A percentile compares a stretch with the other conserved stretches of the same genome.
Evolutionary conservation across 2,329 filamentous ascomycete species (phyloP).

Genomic region (Cryphonectria radicalis): DNA sequence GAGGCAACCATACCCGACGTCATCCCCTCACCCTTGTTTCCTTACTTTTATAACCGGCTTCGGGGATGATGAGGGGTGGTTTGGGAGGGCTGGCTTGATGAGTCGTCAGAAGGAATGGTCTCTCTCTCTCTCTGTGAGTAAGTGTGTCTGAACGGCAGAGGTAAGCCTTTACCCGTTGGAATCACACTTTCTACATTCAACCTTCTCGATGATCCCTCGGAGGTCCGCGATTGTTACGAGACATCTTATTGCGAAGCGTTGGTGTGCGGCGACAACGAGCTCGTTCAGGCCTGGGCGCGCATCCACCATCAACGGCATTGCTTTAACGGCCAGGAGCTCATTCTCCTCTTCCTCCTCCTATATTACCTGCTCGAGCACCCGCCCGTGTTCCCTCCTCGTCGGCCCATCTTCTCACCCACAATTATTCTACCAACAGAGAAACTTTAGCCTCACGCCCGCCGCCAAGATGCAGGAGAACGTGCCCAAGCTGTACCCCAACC

Average conservation of each 20-base stretch:
- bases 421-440: not conserved
- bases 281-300: not conserved
- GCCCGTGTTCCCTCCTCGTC: not conserved
- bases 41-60: not conserved
- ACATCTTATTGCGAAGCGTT: not conserved
- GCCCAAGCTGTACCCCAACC: conserved; percentile 48
- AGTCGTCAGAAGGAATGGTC: not conserved
- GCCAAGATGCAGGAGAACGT: conserved; percentile 44
- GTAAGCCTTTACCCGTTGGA: not conserved
- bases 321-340: not conserved
- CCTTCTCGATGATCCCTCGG: not conserved
- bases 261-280: not conserved
- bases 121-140: not conserved
- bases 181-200: too few relatives aligned
- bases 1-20: conserved; percentile 1
- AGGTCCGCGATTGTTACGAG: conserved; percentile 4
- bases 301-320: not conserved
- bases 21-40: not conserved
- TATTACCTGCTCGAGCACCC: not conserved
- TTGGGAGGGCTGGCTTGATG: not conserved
- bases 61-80: not conserved
- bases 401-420: not conserved
- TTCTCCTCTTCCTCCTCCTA: not conserved
- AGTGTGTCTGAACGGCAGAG: not conserved
- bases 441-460: not conserved